Evolutionary conservation across 2,329 filamentous ascomycete species (phyloP), one percentile per base, ranked within the genome.

Genomic region (Thielaviopsis ethacetica): DNA sequence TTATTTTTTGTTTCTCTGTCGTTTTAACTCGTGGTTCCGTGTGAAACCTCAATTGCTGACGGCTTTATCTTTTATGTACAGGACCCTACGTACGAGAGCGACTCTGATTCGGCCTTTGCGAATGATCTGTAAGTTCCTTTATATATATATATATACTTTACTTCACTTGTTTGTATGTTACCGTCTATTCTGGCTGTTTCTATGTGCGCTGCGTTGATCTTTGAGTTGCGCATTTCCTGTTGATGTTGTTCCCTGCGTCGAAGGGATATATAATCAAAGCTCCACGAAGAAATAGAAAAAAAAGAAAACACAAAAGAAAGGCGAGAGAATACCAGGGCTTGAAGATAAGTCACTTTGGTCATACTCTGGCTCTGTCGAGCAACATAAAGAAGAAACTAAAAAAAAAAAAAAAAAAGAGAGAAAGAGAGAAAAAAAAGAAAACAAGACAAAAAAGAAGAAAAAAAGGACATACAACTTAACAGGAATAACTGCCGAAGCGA

Each of bases 91-190:
- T 49, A 61, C 34, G 55, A 55, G 19, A 59, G 27, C n/a, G 53
- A 58, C 24, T 47, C 52, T n/a, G 59, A 61, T 22, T 58, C 59
- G n/a, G 59, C 59, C 15, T 58, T 55, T 58, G 41, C 44, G n/a
- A 44, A 57, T 21, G 59, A 51, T 24, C 41, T 51, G 56, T 61
- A 57, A 55, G 56, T 41, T 12, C 2, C 4, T 41, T 12, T 41
- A 34, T 34, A 34, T 34, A 34, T 34, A 34, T 34, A 34, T 34
- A 34, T 34, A 6, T 34, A 34, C n/a, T 26, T 26, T 41, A 41
- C 12, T 41, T 41, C 15, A 41, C 3, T 41, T 12, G 9, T 41
- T 41, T 41, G 9, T 41, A 41, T 41, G 15, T 17, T 17, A 41
- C 6, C 6, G 24, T 26, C 6, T 26, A 26, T 3, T 26, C 24